Base-by-base conservation (phyloP, 352 stramenopile genomes). In the Phytophthora brassicae region DNA sequence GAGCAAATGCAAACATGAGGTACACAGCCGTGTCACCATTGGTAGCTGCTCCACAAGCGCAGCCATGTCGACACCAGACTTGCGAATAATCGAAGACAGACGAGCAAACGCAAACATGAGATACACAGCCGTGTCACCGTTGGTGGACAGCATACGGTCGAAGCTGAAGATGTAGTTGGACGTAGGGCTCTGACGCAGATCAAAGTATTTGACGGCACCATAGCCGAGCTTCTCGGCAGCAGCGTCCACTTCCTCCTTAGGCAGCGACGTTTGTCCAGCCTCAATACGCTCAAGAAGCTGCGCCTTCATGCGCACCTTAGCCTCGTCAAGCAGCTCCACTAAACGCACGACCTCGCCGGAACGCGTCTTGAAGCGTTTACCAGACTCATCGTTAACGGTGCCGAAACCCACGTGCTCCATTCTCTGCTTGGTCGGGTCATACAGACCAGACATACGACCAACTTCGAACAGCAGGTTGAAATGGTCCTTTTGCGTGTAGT, bases 191-290 rank as follows among this genome's bases (percentile, higher is more conserved):
- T 99, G 92, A 53, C 96, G 92, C 57, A 99, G 82, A 75, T 99
- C 98, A 78, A 99, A 99, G 84, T 99, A 99, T 86, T 99, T 99
- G 54, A 99, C 97, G 13, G 97, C 97, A 50, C 97, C 97, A 71
- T 99, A 99, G 51, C 97, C 97, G 58, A 99, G 93, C 54, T 96
- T 94, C 60, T 97, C 90, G 8, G 97, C 97, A 5, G 97, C 93
- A 38, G 77, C 75, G 41, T 98, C 92, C 24, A 99, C 81, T 72
- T 99, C 89, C 6, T 98, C 95, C 53, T 84, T 75, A 6, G 90
- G 82, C 36, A 95, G 63, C 20, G 79, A 85, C 11, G 89, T 96
- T 72, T 97, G 96, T 9, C 88, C 89, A n/a, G 93, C 84, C 31
- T 89, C 84, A 23, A 98, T 98, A 64, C 96, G 94, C 53, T 97